Percentiles rank a stretch among this genome's conserved stretches.
These are phyloP conservation scores for Dactylellina drechsleri DNA, from an alignment of 2,329 filamentous ascomycete species.

Conservation along the genomic window DNA sequence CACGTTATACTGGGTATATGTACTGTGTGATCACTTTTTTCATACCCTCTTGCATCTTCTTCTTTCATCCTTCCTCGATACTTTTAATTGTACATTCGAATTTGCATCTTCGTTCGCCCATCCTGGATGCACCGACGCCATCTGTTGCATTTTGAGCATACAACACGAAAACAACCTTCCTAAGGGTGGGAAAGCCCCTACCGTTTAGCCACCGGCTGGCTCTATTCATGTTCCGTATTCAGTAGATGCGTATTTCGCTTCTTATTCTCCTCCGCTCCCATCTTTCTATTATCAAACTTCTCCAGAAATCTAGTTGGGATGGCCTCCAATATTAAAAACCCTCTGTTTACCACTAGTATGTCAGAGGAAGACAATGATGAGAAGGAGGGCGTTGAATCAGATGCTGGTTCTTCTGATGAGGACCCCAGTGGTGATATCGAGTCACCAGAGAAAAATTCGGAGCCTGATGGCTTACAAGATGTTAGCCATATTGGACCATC, in stretches of 20 bases:
- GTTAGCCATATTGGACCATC: neutral
- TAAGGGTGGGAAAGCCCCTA: neutral
- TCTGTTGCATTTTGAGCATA: constrained; percentile 11
- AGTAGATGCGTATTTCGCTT: neutral
- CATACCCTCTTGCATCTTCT: neutral
- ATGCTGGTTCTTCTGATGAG: neutral
- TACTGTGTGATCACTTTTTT: neutral
- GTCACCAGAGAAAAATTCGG: neutral
- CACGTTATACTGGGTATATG: too few relatives aligned
- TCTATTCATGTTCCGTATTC: neutral
- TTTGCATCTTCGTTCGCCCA: neutral
- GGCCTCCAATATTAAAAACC: neutral
- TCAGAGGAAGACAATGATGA: constrained; percentile 2
- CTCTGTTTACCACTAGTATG: neutral
- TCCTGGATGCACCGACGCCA: neutral
- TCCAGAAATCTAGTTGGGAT: neutral
- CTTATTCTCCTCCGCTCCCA: neutral
- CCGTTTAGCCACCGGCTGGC: too few relatives aligned
- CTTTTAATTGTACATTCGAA: neutral
- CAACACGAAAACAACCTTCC: constrained; percentile 9
- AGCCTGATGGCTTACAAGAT: neutral
- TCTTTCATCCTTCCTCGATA: neutral
- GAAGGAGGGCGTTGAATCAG: constrained; percentile 4
- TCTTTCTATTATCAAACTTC: too few relatives aligned
- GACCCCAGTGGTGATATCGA: neutral